These are phyloP conservation scores for Nicotiana attenuata DNA, from an alignment of 257 asterid genomes.

Conservation along the genomic window DNA sequence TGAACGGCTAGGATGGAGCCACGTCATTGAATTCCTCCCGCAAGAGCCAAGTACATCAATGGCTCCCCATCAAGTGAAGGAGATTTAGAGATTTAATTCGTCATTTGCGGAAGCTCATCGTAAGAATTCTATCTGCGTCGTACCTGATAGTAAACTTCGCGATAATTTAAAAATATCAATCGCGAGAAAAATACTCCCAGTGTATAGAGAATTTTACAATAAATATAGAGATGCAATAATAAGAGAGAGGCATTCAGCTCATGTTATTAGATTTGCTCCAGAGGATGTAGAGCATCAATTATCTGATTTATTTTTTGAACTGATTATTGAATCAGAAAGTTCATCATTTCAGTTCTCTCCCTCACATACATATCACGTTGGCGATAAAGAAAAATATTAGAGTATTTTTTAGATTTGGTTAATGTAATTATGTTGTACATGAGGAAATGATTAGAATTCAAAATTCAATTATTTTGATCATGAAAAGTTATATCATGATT, in stretches of 20 bases:
- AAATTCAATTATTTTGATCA: too few species aligned
- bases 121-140: conserved; percentile 49
- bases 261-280: conserved; percentile 58
- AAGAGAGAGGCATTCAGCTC: conserved; percentile 33
- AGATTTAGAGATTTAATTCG: conserved; percentile 47
- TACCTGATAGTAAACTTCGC: conserved; percentile 56
- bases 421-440: not conserved
- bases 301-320: conserved; percentile 56
- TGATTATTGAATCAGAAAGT: conserved; percentile 28
- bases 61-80: conserved; percentile 38
- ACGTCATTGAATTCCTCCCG: conserved; percentile 50
- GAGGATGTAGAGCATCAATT: conserved; percentile 55
- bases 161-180: conserved; percentile 45
- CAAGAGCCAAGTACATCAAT: conserved; percentile 28
- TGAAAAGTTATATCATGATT: too few species aligned
- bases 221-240: conserved; percentile 21
- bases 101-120: conserved; percentile 56
- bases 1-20: conserved; percentile 72
- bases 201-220: conserved; percentile 52
- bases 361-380: conserved; percentile 10
- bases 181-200: conserved; percentile 37
- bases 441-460: too few species aligned
- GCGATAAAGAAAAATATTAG: not conserved
- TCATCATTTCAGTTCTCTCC: conserved; percentile 38
- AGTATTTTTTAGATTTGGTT: too few species aligned